A percentile compares a stretch with the other conserved stretches of the same genome.
Evolutionary conservation across 78 protist species (phyloP).

Genomic region (Creolimax fragrantissima): DNA sequence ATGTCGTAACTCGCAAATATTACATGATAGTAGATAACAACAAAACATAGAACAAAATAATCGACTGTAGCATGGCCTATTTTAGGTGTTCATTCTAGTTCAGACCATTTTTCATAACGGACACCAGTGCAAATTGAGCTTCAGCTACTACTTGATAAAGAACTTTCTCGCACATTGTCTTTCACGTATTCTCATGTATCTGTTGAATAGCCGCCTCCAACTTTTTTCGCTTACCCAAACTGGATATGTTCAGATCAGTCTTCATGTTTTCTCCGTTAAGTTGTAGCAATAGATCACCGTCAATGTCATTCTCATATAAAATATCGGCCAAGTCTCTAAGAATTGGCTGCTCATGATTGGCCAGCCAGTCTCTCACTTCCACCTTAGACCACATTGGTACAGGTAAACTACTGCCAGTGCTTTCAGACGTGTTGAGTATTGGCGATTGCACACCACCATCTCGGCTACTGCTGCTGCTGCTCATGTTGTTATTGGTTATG

Average conservation of each 20-base stretch:
- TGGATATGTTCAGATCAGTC: neutral
- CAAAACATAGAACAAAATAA: too few species aligned
- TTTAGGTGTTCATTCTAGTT: too few species aligned
- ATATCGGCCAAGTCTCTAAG: neutral
- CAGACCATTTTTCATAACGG: too few species aligned
- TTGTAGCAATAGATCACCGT: neutral
- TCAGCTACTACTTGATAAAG: too few species aligned
- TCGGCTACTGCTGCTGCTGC: neutral
- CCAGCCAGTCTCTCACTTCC: neutral
- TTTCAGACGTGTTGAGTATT: neutral
- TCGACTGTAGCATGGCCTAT: too few species aligned
- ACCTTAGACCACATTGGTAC: neutral
- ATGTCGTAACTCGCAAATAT: too few species aligned
- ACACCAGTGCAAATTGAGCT: too few species aligned
- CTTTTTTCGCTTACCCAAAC: neutral
- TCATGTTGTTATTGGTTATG: neutral
- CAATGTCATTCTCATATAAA: neutral
- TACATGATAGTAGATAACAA: too few species aligned
- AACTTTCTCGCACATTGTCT: too few species aligned
- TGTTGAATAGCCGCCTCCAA: neutral
- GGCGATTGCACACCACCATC: neutral
- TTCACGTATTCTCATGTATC: too few species aligned
- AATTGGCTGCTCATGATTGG: neutral
- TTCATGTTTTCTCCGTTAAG: neutral
- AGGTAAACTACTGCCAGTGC: neutral